These are phyloP conservation scores for Millerozyma miso DNA, from an alignment of 805 yeast species.

Conservation along the genomic window DNA sequence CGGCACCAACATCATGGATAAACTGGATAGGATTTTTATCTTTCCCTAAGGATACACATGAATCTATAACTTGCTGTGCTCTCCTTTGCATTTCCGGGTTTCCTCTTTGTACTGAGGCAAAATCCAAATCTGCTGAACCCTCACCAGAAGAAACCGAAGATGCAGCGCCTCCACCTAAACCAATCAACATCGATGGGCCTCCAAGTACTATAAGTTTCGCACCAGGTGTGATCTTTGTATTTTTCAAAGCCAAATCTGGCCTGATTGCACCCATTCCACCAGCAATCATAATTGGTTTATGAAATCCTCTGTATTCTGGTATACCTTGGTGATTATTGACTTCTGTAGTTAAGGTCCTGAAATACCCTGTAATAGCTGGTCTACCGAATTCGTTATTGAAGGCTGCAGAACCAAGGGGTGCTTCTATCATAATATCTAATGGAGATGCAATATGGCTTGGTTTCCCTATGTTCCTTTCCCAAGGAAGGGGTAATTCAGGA, in stretches of 20 bases:
- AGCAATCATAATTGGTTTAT: slow-evolving; percentile 98
- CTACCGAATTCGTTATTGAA: slow-evolving; percentile 98
- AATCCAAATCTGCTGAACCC: slow-evolving; percentile 93
- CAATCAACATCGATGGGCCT: slow-evolving; percentile 97
- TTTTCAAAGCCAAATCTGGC: slow-evolving; percentile 87
- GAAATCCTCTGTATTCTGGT: slow-evolving; percentile 88
- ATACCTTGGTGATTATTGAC: slow-evolving; percentile 60
- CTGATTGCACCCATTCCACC: slow-evolving; percentile 98
- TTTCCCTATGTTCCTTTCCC: slow-evolving; percentile 90
- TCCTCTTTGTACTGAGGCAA: slow-evolving; percentile 98
- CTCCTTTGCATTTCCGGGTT: slow-evolving; percentile 99
- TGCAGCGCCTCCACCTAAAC: slow-evolving; percentile 99
- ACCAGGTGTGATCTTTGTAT: slow-evolving; percentile 85
- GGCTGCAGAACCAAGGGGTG: slow-evolving; percentile 97
- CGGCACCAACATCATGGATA: slow-evolving; percentile 99
- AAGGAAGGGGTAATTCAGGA: slow-evolving; percentile 84
- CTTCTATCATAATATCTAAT: slow-evolving; percentile 92
- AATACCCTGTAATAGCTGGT: slow-evolving; percentile 95
- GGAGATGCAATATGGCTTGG: slow-evolving; percentile 93
- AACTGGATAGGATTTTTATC: slow-evolving; percentile 76
- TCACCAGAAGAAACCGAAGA: slow-evolving; percentile 95
- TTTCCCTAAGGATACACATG: slow-evolving; percentile 80
- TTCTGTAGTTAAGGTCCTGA: slow-evolving; percentile 86
- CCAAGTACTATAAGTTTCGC: slow-evolving; percentile 90
- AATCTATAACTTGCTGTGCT: slow-evolving; percentile 95